A percentile compares a stretch with the other conserved stretches of the same genome.
These are phyloP conservation scores for Exidia glandulosa DNA, from an alignment of 768 basidiomycete species.

Conservation along the genomic window DNA sequence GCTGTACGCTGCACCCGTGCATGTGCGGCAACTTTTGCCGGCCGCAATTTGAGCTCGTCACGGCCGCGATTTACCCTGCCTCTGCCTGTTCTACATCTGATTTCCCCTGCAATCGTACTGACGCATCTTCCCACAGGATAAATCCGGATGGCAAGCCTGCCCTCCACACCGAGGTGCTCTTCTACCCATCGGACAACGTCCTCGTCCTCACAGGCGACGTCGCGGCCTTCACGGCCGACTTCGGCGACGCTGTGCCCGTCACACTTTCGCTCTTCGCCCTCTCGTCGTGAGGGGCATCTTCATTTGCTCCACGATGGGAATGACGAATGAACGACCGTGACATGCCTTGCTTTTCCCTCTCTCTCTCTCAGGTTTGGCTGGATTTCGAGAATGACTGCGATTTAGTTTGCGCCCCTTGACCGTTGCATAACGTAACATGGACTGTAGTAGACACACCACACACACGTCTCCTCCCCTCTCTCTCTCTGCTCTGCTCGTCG, in stretches of 20 bases:
- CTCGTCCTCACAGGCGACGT: not conserved
- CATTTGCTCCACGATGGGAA: not conserved
- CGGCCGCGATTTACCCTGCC: not conserved
- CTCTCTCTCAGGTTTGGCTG: too few relatives aligned
- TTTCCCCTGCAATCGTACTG: not conserved
- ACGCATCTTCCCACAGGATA: not conserved
- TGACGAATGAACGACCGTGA: not conserved
- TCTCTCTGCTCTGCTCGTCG: not conserved
- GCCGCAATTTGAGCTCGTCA: too few relatives aligned
- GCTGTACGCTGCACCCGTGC: too few relatives aligned
- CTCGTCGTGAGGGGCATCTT: not conserved
- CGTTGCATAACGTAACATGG: not conserved
- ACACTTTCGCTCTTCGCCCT: not conserved
- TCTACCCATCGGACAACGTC: not conserved
- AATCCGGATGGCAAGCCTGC: not conserved
- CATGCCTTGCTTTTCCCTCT: not conserved
- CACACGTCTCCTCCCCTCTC: not conserved
- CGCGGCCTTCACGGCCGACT: not conserved
- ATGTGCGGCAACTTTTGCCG: too few relatives aligned
- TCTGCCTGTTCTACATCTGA: not conserved
- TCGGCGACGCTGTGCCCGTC: not conserved
- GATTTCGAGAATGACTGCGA: not conserved
- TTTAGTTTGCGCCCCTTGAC: not conserved
- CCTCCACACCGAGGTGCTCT: not conserved
- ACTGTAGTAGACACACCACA: not conserved